phyloP scores from a whole-genome alignment of 257 asterid genomes.

The Lycium ferocissimum region DNA sequence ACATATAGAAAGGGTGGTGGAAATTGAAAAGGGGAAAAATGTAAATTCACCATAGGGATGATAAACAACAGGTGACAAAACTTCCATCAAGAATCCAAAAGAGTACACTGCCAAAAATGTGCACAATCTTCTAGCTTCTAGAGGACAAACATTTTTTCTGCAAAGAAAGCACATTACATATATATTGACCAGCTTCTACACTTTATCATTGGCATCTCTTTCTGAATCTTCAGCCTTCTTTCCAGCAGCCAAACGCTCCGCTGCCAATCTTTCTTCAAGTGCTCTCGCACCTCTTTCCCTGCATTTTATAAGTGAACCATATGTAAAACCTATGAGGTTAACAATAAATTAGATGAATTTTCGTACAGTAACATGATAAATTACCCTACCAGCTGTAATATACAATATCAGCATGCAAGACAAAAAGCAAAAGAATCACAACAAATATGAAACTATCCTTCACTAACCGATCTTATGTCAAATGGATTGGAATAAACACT shows the following conservation, averaged over 20 bases:
- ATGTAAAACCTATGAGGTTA: not conserved
- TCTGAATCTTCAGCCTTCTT: constrained; percentile 57
- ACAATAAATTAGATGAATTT: not conserved
- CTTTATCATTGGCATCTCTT: constrained; percentile 66
- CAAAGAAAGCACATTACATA: not conserved
- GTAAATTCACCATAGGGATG: constrained; percentile 7
- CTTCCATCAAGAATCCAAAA: constrained; percentile 33
- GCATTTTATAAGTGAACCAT: constrained; percentile 31
- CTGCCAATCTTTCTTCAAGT: constrained; percentile 87
- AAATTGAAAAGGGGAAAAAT: not conserved
- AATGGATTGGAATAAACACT: not conserved
- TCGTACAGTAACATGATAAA: not conserved
- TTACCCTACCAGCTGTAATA: not conserved
- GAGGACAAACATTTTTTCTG: not conserved
- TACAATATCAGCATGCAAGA: constrained; percentile 24
- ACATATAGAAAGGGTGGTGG: not conserved
- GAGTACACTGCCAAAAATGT: constrained; percentile 12
- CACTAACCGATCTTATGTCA: not conserved
- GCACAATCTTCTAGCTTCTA: constrained; percentile 19
- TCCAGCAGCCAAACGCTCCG: constrained; percentile 69
- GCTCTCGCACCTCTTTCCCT: constrained; percentile 99
- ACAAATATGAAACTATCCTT: not conserved
- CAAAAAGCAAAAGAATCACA: not conserved
- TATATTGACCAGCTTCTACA: constrained; percentile 45
- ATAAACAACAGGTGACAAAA: not conserved